Evolutionary conservation across 2,329 filamentous ascomycete species (phyloP), one percentile per base, ranked within the genome.

Genomic region (Hypoxylon sp.): DNA sequence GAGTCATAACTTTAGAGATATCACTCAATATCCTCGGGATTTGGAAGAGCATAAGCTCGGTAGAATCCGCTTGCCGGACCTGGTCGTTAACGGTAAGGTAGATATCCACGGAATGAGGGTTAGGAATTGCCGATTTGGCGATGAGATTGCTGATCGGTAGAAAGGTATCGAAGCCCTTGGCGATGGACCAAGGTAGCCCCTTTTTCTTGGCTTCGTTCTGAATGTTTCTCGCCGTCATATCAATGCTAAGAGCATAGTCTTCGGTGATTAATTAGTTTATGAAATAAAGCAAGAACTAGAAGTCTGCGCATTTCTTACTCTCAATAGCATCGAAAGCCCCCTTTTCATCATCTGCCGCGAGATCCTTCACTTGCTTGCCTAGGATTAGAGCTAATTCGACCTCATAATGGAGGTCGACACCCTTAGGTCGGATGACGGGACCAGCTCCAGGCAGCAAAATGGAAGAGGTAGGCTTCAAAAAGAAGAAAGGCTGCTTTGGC

Each of bases 91-190:
- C 93, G 57, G 86, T 90, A 63, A 99, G 87, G 80, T 91, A 97
- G 68, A 99, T 83, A 82, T 97, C 92, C 17, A 93, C 90, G 75
- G 95, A 89, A 79, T 98, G 94, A 32, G 96, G 96, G 81, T 98
- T 89, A 11, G 91, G 87, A 73, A 99, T 93, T 71, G 87, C 85
- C 36, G 87, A 85, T 83, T 97, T 97, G 73, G 89, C 84, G 75
- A 99, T 97, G 60, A 93, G 85, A 70, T 91, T 84, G 79, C 91
- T 93, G 76, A 99, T 87, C 64, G 96, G 96, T 56, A 97, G 86
- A 84, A 99, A 99, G 2, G 96, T 98, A 80, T 99, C 96, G 79
- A 98, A 99, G 50, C 96, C 96, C 84, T 99, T 99, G 73, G 93
- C 91, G 72, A 98, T 98, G 75, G 90, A 90, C 96, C 96, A 99